Base-by-base conservation (phyloP, 1,139 yeast species). In the Taphrina pruni region DNA sequence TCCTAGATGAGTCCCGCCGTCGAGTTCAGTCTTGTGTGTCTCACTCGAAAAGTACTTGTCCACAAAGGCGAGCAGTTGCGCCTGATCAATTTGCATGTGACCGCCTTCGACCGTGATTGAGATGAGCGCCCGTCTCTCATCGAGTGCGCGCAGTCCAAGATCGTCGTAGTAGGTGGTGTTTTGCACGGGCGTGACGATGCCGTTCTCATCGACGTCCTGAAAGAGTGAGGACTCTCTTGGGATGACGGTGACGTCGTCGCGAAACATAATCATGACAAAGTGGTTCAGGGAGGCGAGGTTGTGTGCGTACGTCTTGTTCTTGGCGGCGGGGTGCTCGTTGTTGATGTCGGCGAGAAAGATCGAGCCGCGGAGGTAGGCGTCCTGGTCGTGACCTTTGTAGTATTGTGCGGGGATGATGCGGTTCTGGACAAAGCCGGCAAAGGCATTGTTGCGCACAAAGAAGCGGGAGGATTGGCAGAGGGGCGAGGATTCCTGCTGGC, bases 391-490 rank as follows among this genome's bases (percentile, higher is more conserved):
- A 67, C 82, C 80, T 71, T 96, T 80, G 77, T 86, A 90, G 76
- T 88, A 90, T 75, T 89, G 96, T 0, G 96, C 95, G 6, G 91
- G 88, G 0, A 89, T 79, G 1, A 88, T 78, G 8, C 83, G 78
- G 12, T 81, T 81, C 75, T 89, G 96, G 0, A 89, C 82, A 26
- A 81, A 81, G 14, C 80, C 80, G 43, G 81, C 77, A 87, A 92
- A 90, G 0, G 89, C 86, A 73, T 87, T 91, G 46, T 78, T 78
- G 75, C 84, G 87, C 72, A 90, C 55, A 41, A 77, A 1, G 87
- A 66, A 39, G 77, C 81, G 75, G 88, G 88, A 80, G 60, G 80
- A 79, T 69, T 82, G 79, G 75, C 96, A 90, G 0, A 88, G 69
- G 86, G 89, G 87, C 74, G 88, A 89, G 4, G 81, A 78, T 1